Base-by-base conservation (phyloP, 1,284 basidiomycete genomes). In the Trametes polyzona region DNA sequence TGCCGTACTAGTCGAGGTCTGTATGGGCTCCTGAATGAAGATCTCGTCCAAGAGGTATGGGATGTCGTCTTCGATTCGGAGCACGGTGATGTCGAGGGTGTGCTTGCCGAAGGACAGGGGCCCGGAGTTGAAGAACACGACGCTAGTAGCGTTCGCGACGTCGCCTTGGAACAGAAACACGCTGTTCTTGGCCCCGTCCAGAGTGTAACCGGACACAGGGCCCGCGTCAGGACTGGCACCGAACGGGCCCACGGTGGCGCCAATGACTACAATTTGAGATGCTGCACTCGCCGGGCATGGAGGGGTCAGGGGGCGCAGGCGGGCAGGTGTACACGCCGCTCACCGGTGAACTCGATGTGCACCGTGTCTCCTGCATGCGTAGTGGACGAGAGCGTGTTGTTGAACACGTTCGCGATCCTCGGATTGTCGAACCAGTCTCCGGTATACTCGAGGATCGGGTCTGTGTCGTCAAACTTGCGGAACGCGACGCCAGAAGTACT, bases 261-360 rank as follows among this genome's bases (percentile, higher is more conserved):
- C 66, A 30, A 63, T 54, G 21, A 68, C 52, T 7, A 57, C 57
- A 26, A 68, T 59, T 11, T 61, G 52, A n/a, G 65, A 60, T 2
- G 63, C 66, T 68, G 23, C 17, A n/a, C 8, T 23, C 10, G 26
- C 14, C 29, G 12, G 17, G 14, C 9, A 10, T 14, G 32, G 1
- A 21, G 19, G 9, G 29, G 32, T 32, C 11, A 33, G 26, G 27
- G 30, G 10, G 9, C 11, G 6, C 3, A 48, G 50, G 23, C 11
- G 6, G 17, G 11, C 4, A 26, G 14, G 16, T 14, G 7, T 23
- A 12, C 37, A 32, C 21, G 29, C 19, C 16, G 24, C 37, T 32
- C 19, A 64, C 62, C 62, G 8, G 21, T 46, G 43, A 64, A 64
- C n/a, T 49, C 33, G 27, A 61, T 35, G 14, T 46, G 37, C n/a